Evolutionary conservation across 306 rosid genomes (phyloP).

Genomic region (Vigna unguiculata): DNA sequence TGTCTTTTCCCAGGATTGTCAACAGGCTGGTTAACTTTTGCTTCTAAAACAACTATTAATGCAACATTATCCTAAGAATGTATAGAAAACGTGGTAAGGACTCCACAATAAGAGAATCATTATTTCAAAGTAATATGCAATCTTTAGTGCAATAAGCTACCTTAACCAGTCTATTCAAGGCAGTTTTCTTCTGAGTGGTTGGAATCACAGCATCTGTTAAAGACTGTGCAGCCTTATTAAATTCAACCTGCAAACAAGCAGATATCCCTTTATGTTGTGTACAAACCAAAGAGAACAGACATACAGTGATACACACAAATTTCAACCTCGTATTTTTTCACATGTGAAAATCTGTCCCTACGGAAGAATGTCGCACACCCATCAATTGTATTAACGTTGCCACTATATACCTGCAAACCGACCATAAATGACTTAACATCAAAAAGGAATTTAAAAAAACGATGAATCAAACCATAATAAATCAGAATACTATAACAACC

Average conservation of each 20-base stretch:
- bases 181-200: slow-evolving; percentile 88
- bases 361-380: slow-evolving; percentile 99
- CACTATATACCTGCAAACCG: slow-evolving; percentile 73
- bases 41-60: slow-evolving; percentile 94
- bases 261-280: slow-evolving; percentile 16
- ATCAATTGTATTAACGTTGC: slow-evolving; percentile 74
- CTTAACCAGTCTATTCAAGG: slow-evolving; percentile 90
- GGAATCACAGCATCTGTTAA: slow-evolving; percentile 92
- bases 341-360: slow-evolving; percentile 94
- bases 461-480: background rate
- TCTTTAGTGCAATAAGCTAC: slow-evolving; percentile 41
- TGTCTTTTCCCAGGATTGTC: slow-evolving; percentile 92
- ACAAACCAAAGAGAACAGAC: slow-evolving; percentile 21
- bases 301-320: background rate
- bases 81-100: slow-evolving; percentile 44
- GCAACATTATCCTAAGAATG: slow-evolving; percentile 93
- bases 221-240: slow-evolving; percentile 98
- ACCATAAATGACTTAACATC: slow-evolving; percentile 28
- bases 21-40: slow-evolving; percentile 84
- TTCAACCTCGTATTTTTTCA: slow-evolving; percentile 95
- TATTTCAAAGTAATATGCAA: background rate
- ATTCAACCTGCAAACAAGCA: slow-evolving; percentile 84
- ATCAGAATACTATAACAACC: slow-evolving; percentile 56
- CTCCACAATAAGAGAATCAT: slow-evolving; percentile 3
- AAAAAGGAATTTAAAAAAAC: background rate